Conservation (phyloP, 73 alveolate species). For the Chromera velia region DNA sequence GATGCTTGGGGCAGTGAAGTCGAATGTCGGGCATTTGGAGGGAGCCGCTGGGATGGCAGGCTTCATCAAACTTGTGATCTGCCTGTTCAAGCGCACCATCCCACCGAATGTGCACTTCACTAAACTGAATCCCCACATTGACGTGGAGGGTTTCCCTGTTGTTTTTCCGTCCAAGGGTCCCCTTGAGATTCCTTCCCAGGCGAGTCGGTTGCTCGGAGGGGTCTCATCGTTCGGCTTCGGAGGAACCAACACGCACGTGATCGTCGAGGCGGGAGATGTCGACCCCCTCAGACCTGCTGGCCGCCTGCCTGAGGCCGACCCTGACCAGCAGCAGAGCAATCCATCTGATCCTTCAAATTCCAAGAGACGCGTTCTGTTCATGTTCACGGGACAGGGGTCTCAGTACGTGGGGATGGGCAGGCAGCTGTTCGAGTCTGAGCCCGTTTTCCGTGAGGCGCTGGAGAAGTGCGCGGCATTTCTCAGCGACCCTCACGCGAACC, state of each 20-base stretch:
- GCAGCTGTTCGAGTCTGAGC: slow-evolving; percentile 25
- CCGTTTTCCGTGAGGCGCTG: slow-evolving; percentile 19
- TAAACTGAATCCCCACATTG: slow-evolving; percentile 32
- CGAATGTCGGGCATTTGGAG: slow-evolving; percentile 21
- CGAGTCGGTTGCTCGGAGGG: no score
- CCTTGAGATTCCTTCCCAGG: not conserved
- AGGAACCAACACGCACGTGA: slow-evolving; percentile 30
- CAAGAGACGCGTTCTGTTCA: slow-evolving; percentile 23
- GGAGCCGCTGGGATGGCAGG: slow-evolving; percentile 42
- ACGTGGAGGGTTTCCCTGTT: slow-evolving; percentile 5
- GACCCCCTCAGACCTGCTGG: no score
- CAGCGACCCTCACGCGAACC: not conserved
- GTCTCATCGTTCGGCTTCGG: slow-evolving; percentile 43
- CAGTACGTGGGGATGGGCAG: slow-evolving; percentile 35
- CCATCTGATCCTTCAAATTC: no score
- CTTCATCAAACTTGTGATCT: slow-evolving; percentile 6
- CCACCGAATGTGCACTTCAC: slow-evolving; percentile 43
- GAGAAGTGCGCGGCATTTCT: slow-evolving; percentile 12
- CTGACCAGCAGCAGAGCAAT: no score
- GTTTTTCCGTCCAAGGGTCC: not conserved
- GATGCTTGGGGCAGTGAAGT: not conserved
- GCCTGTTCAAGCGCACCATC: no score
- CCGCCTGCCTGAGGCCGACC: no score
- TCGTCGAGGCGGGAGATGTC: slow-evolving; percentile 25
- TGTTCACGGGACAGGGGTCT: slow-evolving; percentile 41